Base-by-base conservation (phyloP, 2,329 filamentous ascomycete species). In the Fusarium dlaminii region DNA sequence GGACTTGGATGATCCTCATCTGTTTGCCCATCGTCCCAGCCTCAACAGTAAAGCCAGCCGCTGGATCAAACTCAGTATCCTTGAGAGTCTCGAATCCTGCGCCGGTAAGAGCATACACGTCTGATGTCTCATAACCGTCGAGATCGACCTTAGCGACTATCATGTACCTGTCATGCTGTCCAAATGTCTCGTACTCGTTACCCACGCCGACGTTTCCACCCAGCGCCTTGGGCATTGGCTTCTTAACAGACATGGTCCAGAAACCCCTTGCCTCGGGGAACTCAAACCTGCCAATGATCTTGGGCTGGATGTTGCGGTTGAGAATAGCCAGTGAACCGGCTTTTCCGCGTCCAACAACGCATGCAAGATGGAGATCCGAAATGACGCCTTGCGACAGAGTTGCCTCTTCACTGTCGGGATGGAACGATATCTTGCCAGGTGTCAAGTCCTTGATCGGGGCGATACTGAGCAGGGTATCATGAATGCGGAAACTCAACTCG, bases 61-160 rank as follows among this genome's bases (percentile, higher is more conserved):
- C 94, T 8, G 93, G 91, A 70, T 99, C 97, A 80, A 98, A 98
- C 78, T 99, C 96, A 1, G 95, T 94, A 43, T 92, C 94, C 40
- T 90, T 90, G 13, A 96, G 87, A 43, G 93, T 90, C 80, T 95
- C 92, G 66, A 97, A 91, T 7, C 91, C 91, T 36, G 91, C 90
- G 3, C 89, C 90, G n/a, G 91, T 93, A 43, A 96, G 86, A 45
- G 90, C 88, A 77, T 95, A 95, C 6, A 97, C 91, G 63, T 94
- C 91, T 2, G 94, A 96, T 48, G 90, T 91, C 81, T 96, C 94
- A 65, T 90, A 91, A 2, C 91, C 92, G 66, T 91, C 90, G 27
- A 90, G 83, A 54, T 90, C 88, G 14, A 90, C 86, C 82, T 94
- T 94, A 54, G 93, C 93, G 30, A 96, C 90, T 75, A 98, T 94